These are phyloP conservation scores for Zoysia pacifica DNA, from an alignment of 176 grass and related monocot genomes.

Conservation along the genomic window DNA sequence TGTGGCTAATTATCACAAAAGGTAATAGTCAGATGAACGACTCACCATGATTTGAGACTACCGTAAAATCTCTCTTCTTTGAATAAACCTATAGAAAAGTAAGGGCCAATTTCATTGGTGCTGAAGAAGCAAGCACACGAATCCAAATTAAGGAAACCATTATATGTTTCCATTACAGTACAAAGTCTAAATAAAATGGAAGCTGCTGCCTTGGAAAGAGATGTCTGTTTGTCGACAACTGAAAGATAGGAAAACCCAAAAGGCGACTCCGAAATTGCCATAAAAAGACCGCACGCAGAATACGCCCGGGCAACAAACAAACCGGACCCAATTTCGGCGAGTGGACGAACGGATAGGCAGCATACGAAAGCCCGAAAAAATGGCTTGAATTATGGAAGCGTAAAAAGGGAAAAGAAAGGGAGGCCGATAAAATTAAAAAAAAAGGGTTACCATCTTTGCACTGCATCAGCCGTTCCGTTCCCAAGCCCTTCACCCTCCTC, in stretches of 20 bases:
- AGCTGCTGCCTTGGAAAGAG: not conserved
- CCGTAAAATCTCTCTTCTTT: no score
- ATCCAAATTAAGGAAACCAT: no score
- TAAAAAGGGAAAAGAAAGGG: constrained; percentile 29
- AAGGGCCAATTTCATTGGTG: no score
- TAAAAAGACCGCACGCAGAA: constrained; percentile 13
- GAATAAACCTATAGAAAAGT: no score
- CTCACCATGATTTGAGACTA: no score
- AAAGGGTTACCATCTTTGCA: constrained; percentile 58
- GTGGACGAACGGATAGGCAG: not conserved
- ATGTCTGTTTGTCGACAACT: not conserved
- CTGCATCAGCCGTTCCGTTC: constrained; percentile 4
- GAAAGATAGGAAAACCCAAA: constrained; percentile 13
- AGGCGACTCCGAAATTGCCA: not conserved
- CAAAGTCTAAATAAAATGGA: not conserved
- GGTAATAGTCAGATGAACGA: no score
- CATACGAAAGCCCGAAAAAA: constrained; percentile 39
- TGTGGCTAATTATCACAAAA: no score
- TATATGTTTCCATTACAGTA: no score
- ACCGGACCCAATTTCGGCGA: not conserved
- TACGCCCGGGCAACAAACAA: not conserved
- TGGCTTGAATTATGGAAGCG: constrained; percentile 34
- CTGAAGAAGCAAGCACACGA: no score
- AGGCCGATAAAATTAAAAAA: not conserved
- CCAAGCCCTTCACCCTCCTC: not conserved